These are phyloP conservation scores for Geotrichum klebahnii DNA, from an alignment of 1,139 yeast genomes.

Conservation along the genomic window DNA sequence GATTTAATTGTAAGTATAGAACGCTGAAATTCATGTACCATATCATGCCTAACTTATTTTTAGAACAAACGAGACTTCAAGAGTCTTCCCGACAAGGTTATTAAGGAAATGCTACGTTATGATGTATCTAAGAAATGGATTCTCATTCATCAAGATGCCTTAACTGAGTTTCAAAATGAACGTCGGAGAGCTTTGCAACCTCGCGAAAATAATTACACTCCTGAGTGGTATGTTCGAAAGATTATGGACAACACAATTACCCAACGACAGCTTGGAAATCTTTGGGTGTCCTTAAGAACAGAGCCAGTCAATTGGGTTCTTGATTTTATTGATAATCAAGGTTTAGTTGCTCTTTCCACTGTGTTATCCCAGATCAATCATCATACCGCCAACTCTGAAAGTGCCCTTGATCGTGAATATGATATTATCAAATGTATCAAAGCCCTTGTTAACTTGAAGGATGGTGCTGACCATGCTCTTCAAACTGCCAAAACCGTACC, in stretches of 20 bases:
- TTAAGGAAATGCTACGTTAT: constrained; percentile 71
- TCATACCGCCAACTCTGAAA: constrained; percentile 37
- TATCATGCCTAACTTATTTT: not conserved
- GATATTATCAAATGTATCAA: constrained; percentile 60
- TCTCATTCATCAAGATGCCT: constrained; percentile 81
- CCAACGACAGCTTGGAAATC: constrained; percentile 67
- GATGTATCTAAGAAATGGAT: constrained; percentile 84
- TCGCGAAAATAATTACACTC: constrained; percentile 47
- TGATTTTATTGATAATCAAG: constrained; percentile 75
- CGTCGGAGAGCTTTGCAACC: constrained; percentile 38
- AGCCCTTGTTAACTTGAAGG: constrained; percentile 53
- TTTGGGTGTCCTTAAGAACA: constrained; percentile 88
- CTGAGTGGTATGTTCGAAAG: constrained; percentile 73
- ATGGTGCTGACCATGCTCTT: constrained; percentile 56
- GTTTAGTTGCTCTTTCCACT: constrained; percentile 76
- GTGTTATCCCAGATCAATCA: constrained; percentile 48
- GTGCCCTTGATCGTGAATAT: constrained; percentile 53
- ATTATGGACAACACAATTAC: constrained; percentile 68
- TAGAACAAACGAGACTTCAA: constrained; percentile 79
- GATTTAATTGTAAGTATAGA: constrained; percentile 34
- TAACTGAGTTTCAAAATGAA: constrained; percentile 68
- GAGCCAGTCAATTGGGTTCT: constrained; percentile 91
- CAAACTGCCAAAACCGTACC: constrained; percentile 50
- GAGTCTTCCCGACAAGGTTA: constrained; percentile 72
- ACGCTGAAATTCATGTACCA: no score